phyloP scores from a whole-genome alignment of 768 basidiomycete species.

The Boletus subparvulus region DNA sequence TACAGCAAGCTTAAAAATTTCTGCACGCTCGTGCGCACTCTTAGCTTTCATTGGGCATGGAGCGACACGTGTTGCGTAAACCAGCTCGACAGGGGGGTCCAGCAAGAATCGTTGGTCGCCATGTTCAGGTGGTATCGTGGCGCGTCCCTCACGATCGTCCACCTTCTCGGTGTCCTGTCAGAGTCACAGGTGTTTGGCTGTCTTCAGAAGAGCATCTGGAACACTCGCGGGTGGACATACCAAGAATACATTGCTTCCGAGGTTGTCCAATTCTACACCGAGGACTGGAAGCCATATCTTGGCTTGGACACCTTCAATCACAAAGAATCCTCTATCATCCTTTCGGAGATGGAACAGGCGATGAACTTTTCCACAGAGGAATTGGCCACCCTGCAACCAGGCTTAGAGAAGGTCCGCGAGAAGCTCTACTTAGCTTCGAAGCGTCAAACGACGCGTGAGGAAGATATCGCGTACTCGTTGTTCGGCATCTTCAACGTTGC shows the following conservation, averaged over 20 bases:
- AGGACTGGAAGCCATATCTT: conserved; percentile 14
- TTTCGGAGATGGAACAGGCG: conserved; percentile 1
- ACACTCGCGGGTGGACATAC: conserved; percentile 12
- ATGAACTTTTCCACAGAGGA: not conserved
- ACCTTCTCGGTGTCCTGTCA: not conserved
- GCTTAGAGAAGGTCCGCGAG: not conserved
- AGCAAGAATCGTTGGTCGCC: conserved; percentile 8
- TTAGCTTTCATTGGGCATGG: conserved; percentile 1
- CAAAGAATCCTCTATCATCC: conserved; percentile 1
- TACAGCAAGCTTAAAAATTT: not conserved
- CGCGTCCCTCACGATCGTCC: not conserved
- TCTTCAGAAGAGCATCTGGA: conserved; percentile 10
- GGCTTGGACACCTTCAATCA: not conserved
- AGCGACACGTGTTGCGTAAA: not conserved
- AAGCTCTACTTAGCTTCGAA: conserved; percentile 12
- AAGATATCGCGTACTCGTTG: conserved; percentile 18
- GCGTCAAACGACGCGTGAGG: conserved; percentile 10
- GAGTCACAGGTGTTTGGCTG: not conserved
- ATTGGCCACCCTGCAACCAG: not conserved
- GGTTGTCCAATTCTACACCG: conserved; percentile 6
- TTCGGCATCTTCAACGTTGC: conserved; percentile 12
- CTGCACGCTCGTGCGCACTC: not conserved
- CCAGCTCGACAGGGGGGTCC: not conserved
- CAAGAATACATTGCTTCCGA: conserved; percentile 9
- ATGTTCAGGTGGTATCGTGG: conserved; percentile 19